Percentiles rank a stretch among this genome's conserved stretches.
These are phyloP conservation scores for Gorgonomyces haynaldii DNA, from an alignment of 192 early-diverging fungal genomes.

Conservation along the genomic window DNA sequence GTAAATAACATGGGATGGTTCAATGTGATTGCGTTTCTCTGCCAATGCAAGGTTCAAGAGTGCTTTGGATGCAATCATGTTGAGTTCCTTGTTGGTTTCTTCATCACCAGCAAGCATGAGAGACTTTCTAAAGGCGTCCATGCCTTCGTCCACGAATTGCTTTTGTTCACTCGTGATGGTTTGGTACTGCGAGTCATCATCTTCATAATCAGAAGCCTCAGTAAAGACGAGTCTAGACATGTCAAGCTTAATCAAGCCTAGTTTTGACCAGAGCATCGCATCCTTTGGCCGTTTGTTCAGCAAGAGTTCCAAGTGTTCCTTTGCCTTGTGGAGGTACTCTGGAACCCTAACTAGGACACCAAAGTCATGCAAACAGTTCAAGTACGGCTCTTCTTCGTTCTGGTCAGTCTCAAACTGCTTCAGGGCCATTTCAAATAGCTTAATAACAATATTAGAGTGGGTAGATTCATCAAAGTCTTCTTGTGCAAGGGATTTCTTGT, in stretches of 20 bases:
- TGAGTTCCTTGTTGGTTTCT: not conserved
- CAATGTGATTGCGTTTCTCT: not conserved
- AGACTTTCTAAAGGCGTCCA: not conserved
- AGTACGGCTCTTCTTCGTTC: not conserved
- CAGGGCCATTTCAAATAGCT: constrained; percentile 4
- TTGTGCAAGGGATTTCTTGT: not conserved
- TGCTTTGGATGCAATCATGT: not conserved
- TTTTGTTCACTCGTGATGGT: not conserved
- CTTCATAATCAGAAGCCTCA: not conserved
- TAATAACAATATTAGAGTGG: not conserved
- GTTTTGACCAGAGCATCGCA: not conserved
- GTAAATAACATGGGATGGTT: not conserved
- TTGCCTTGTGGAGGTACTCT: not conserved
- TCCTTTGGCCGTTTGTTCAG: not conserved
- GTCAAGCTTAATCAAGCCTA: not conserved
- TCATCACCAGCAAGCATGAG: not conserved
- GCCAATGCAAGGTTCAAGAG: not conserved
- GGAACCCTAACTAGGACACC: not conserved
- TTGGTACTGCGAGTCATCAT: not conserved
- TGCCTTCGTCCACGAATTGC: not conserved
- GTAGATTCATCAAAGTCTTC: not conserved
- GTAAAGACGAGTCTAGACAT: not conserved
- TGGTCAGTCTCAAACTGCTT: not conserved
- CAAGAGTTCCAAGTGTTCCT: not conserved
- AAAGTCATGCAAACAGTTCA: not conserved